Percentiles rank a stretch among this genome's conserved stretches.
phyloP scores from a whole-genome alignment of 257 asterid genomes.

The Ilex aquifolium region DNA sequence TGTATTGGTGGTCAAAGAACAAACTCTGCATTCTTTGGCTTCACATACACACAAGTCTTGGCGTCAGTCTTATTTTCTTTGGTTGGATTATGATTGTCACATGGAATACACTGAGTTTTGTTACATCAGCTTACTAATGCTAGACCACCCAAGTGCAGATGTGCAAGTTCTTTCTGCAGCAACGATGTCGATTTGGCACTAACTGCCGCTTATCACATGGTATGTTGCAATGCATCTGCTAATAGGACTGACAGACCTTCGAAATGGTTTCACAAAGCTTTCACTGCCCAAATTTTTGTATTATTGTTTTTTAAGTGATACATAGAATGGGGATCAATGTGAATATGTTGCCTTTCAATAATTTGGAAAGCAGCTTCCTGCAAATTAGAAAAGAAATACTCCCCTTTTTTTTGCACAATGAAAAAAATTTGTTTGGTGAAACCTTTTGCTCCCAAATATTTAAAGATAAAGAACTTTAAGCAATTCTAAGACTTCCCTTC shows the following conservation, averaged over 20 bases:
- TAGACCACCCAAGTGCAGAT: constrained; percentile 94
- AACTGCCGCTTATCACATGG: constrained; percentile 99
- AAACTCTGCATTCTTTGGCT: constrained; percentile 5
- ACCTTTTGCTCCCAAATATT: not conserved
- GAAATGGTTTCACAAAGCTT: constrained; percentile 9
- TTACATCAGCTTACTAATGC: constrained; percentile 55
- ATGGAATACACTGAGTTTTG: constrained; percentile 30
- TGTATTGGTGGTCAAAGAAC: constrained; percentile 10
- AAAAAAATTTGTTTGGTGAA: not conserved
- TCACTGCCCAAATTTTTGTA: constrained; percentile 11
- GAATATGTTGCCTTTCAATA: constrained; percentile 4
- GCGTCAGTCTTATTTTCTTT: constrained; percentile 16
- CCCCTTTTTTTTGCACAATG: not conserved
- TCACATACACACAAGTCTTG: constrained; percentile 13
- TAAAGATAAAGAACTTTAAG: not conserved
- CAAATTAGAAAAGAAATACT: not conserved
- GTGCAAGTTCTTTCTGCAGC: constrained; percentile 99
- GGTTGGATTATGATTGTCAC: constrained; percentile 3
- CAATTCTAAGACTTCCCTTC: not conserved
- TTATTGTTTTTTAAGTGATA: constrained; percentile 6
- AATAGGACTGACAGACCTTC: constrained; percentile 17
- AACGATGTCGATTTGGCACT: constrained; percentile 98
- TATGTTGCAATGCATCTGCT: constrained; percentile 49
- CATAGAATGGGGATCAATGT: constrained; percentile 8
- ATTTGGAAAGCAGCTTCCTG: constrained; percentile 1